phyloP scores from a whole-genome alignment of 345 rosid species.

The Isatis tinctoria region DNA sequence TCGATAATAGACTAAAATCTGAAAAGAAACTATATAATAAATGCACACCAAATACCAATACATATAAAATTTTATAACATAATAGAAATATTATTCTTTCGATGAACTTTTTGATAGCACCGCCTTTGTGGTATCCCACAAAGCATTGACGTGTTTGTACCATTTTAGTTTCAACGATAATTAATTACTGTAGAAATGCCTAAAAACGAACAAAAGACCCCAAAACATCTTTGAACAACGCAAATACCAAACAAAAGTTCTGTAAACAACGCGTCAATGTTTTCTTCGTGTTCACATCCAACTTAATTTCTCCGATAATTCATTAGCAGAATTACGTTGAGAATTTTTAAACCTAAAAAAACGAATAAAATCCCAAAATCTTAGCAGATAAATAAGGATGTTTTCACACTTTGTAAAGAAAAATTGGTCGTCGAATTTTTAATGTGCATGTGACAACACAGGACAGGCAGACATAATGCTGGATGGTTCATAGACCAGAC shows the following conservation, averaged over 20 bases:
- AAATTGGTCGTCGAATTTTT: neutral
- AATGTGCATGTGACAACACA: slow-evolving; percentile 22
- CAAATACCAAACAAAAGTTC: too few relatives aligned
- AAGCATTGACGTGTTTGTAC: slow-evolving; percentile 3
- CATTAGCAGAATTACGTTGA: neutral
- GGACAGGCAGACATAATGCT: slow-evolving; percentile 23
- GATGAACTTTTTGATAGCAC: slow-evolving; percentile 2
- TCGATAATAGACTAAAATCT: neutral
- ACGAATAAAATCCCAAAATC: neutral
- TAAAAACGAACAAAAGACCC: neutral
- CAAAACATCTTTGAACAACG: too few relatives aligned
- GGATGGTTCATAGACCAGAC: slow-evolving; percentile 13
- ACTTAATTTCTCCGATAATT: neutral
- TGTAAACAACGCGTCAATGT: neutral
- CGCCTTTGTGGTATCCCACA: slow-evolving; percentile 16
- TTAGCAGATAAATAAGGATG: neutral
- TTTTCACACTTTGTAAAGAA: neutral
- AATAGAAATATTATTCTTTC: neutral
- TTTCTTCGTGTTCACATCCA: neutral
- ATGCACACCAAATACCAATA: slow-evolving; percentile 16
- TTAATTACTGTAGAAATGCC: neutral
- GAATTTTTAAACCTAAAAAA: neutral
- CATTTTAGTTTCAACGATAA: neutral
- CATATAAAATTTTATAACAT: neutral
- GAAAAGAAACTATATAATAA: neutral